Conservation (phyloP, 345 rosid species). For the Camelina hispida region DNA sequence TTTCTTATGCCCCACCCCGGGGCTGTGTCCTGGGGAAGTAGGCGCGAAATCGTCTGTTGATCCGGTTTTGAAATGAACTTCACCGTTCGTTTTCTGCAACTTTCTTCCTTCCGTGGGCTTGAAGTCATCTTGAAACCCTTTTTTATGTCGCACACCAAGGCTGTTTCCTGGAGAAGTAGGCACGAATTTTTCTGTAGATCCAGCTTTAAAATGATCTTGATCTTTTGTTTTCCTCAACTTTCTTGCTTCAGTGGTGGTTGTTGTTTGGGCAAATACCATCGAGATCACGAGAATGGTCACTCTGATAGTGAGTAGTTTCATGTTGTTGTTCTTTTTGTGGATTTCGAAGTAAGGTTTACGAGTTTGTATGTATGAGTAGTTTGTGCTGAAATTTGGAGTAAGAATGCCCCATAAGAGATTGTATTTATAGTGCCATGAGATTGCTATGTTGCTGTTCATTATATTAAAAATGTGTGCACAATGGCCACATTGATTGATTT, state of each 20-base stretch:
- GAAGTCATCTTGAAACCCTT: neutral
- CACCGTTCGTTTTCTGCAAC: neutral
- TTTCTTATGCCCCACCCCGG: conserved; percentile 48
- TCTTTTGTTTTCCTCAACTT: conserved; percentile 10
- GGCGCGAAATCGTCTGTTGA: conserved; percentile 45
- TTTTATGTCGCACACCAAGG: conserved; percentile 47
- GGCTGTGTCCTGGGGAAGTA: conserved; percentile 52
- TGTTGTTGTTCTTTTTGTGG: neutral
- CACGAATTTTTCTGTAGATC: conserved; percentile 27
- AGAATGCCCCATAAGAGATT: conserved; percentile 17
- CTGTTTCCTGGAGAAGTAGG: conserved; percentile 50
- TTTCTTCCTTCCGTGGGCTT: conserved; percentile 35
- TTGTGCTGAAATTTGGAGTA: conserved; percentile 18
- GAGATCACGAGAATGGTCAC: conserved; percentile 20
- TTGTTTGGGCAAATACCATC: conserved; percentile 25
- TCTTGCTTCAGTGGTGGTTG: conserved; percentile 36
- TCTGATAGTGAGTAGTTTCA: conserved; percentile 33
- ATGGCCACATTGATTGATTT: conserved; percentile 34
- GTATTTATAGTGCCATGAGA: conserved; percentile 39
- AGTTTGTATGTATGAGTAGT: conserved; percentile 27
- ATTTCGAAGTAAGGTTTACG: neutral
- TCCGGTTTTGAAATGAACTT: conserved; percentile 24
- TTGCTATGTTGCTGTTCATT: conserved; percentile 27
- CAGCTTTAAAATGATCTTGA: conserved; percentile 10
- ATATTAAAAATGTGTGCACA: conserved; percentile 16